Conservation (phyloP, 2,329 filamentous ascomycete species). For the Phaeophleospora eucalypticola region DNA sequence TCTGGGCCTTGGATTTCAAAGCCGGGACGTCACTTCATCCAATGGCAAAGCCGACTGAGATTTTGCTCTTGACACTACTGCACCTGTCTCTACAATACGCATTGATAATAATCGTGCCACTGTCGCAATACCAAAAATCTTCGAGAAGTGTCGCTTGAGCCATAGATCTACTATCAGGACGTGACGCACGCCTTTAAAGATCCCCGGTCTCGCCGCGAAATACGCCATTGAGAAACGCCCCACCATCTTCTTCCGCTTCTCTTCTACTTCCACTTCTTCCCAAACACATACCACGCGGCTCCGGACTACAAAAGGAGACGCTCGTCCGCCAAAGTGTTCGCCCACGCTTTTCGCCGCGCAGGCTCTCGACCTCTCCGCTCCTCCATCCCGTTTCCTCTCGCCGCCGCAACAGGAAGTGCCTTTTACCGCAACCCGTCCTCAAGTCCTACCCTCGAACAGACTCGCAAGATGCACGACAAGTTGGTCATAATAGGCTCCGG, state of each 20-base stretch:
- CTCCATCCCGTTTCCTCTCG: constrained; percentile 66
- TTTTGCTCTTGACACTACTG: background rate
- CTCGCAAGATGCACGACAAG: constrained; percentile 80
- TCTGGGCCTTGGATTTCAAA: background rate
- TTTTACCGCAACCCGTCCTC: constrained; percentile 48
- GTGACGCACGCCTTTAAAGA: background rate
- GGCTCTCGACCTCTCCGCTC: constrained; percentile 62
- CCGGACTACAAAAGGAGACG: background rate
- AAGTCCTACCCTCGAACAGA: constrained; percentile 29
- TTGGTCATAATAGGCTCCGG: constrained; percentile 79
- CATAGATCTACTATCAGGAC: background rate
- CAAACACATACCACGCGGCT: too few species aligned
- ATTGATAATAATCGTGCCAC: too few species aligned
- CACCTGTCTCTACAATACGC: background rate
- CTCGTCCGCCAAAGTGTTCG: constrained; percentile 72
- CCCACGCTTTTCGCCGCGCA: constrained; percentile 69
- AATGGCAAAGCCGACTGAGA: background rate
- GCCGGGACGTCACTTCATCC: background rate
- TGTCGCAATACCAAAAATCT: too few species aligned
- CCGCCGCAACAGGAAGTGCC: constrained; percentile 58
- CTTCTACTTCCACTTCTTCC: background rate
- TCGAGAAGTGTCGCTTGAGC: too few species aligned
- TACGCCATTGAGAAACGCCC: background rate
- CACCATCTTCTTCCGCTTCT: background rate
- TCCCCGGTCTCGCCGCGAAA: background rate